Evolutionary conservation across 306 rosid species (phyloP).

Genomic region (Cicer judaicum): DNA sequence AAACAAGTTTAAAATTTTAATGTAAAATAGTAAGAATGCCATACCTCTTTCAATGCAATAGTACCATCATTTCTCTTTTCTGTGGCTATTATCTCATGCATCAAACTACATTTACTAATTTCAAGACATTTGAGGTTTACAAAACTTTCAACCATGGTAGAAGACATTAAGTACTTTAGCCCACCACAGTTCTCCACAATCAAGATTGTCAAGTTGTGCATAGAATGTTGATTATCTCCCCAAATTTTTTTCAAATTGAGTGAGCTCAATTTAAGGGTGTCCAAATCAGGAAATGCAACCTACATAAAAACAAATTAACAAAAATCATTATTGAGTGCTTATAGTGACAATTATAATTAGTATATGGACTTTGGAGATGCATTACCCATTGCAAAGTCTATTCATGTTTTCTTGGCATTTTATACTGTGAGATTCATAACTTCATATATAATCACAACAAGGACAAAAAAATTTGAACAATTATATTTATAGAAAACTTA

Average conservation of each 20-base stretch:
- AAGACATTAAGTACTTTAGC: background rate
- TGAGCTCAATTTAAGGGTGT: background rate
- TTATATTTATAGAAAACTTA: too few relatives aligned
- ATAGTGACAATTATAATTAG: background rate
- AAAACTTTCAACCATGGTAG: constrained; percentile 1
- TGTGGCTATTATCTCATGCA: background rate
- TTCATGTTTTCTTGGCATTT: background rate
- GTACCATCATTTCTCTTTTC: background rate
- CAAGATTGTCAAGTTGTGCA: background rate
- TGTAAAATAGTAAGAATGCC: background rate
- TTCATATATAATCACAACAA: background rate
- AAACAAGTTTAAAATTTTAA: background rate
- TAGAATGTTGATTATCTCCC: constrained; percentile 1
- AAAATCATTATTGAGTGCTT: background rate
- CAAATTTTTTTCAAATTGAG: constrained; percentile 8
- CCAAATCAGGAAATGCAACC: constrained; percentile 19
- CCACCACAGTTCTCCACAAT: constrained; percentile 12
- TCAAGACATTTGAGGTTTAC: background rate
- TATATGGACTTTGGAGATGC: background rate
- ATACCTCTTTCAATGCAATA: background rate
- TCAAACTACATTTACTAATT: constrained; percentile 7
- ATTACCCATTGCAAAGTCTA: background rate
- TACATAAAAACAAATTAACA: constrained; percentile 4
- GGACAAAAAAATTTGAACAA: too few relatives aligned
- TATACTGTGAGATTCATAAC: too few relatives aligned